Evolutionary conservation across 2,329 filamentous ascomycete species (phyloP).

Genomic region (Gyromitra esculenta): DNA sequence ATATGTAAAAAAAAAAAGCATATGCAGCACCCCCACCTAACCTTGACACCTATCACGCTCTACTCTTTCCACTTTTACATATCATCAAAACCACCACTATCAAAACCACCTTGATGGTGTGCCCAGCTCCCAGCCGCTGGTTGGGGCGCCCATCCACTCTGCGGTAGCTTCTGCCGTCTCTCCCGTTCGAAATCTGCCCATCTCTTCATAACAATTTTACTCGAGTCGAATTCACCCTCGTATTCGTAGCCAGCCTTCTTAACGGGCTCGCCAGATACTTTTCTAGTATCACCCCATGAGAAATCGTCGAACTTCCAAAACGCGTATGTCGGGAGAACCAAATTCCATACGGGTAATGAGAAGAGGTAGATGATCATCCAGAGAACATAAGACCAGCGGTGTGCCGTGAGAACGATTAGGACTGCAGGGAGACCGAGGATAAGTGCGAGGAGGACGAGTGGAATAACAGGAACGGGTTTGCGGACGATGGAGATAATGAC

Average conservation of each 20-base stretch:
- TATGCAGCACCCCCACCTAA: background rate
- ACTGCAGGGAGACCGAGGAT: conserved; percentile 94
- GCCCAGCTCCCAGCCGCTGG: conserved; percentile 45
- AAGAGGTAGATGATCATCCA: conserved; percentile 98
- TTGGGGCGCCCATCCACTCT: conserved; percentile 53
- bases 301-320: conserved; percentile 99
- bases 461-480: conserved; percentile 70
- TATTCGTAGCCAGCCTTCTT: conserved; percentile 87
- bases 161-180: conserved; percentile 41
- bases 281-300: conserved; percentile 97
- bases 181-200: conserved; percentile 90
- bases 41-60: background rate
- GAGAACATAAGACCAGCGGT: conserved; percentile 87
- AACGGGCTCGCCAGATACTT: conserved; percentile 88
- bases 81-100: conserved; percentile 34
- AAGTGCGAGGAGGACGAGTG: conserved; percentile 84
- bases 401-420: conserved; percentile 90
- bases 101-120: conserved; percentile 41
- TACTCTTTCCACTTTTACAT: conserved; percentile 24
- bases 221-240: conserved; percentile 96
- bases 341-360: conserved; percentile 97
- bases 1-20: conserved; percentile 1
- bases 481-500: conserved; percentile 57
- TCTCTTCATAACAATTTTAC: conserved; percentile 98
- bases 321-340: conserved; percentile 89